Evolutionary conservation across 805 yeast genomes (phyloP).

Genomic region (Groenewaldozyma salmanticensis): DNA sequence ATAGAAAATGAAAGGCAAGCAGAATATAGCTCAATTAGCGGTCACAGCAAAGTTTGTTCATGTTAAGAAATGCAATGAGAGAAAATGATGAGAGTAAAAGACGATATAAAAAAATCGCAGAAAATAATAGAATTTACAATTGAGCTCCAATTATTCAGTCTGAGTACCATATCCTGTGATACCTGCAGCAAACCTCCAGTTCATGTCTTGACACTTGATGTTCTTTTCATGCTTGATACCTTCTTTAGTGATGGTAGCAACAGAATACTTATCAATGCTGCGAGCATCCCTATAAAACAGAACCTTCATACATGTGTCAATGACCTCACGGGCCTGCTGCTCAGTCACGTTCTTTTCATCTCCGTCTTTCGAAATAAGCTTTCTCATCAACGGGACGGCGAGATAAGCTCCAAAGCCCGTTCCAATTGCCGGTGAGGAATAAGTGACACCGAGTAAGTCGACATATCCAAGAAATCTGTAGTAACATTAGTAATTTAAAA

Average conservation of each 20-base stretch:
- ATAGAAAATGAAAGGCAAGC: too few species aligned
- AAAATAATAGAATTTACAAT: too few species aligned
- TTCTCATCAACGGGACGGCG: conserved; percentile 86
- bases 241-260: conserved; percentile 64
- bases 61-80: too few species aligned
- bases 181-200: conserved; percentile 83
- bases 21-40: too few species aligned
- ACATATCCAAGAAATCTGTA: conserved; percentile 63
- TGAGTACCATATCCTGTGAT: conserved; percentile 86
- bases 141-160: conserved; percentile 29
- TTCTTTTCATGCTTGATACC: conserved; percentile 55
- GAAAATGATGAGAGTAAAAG: too few species aligned
- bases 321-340: conserved; percentile 65
- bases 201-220: conserved; percentile 61
- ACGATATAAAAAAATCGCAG: too few species aligned
- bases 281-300: conserved; percentile 95
- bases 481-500: not conserved
- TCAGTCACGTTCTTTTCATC: conserved; percentile 63
- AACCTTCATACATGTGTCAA: conserved; percentile 85
- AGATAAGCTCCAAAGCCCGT: conserved; percentile 95
- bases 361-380: conserved; percentile 66
- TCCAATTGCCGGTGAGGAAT: conserved; percentile 78
- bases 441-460: conserved; percentile 86
- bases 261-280: conserved; percentile 72
- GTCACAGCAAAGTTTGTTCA: too few species aligned